phyloP scores from a whole-genome alignment of 2,329 filamentous ascomycete genomes.

The Aspergillus udagawae region DNA sequence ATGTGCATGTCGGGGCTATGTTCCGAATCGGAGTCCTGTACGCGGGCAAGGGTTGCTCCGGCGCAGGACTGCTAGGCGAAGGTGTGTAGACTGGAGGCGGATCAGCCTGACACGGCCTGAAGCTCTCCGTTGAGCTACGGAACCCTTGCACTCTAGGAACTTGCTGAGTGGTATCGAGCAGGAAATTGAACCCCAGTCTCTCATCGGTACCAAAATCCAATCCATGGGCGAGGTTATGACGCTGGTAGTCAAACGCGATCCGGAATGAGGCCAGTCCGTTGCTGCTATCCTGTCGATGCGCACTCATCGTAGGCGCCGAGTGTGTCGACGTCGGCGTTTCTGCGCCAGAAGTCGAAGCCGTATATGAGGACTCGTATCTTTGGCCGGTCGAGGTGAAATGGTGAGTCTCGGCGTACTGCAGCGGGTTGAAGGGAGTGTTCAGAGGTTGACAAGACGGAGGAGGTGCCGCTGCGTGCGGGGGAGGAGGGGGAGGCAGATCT shows the following conservation, averaged over 20 bases:
- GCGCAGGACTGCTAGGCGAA: slow-evolving; percentile 18
- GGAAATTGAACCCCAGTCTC: slow-evolving; percentile 67
- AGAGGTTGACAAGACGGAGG: not conserved
- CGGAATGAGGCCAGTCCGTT: slow-evolving; percentile 30
- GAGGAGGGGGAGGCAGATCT: not conserved
- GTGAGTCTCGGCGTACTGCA: slow-evolving; percentile 26
- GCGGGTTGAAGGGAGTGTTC: slow-evolving; percentile 14
- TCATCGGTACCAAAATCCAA: slow-evolving; percentile 59
- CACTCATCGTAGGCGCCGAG: slow-evolving; percentile 20
- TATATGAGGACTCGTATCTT: slow-evolving; percentile 23
- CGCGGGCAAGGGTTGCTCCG: slow-evolving; percentile 26
- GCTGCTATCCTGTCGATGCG: slow-evolving; percentile 23
- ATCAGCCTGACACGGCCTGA: slow-evolving; percentile 19
- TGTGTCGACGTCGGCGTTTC: slow-evolving; percentile 29
- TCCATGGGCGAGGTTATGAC: slow-evolving; percentile 47
- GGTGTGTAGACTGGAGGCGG: slow-evolving; percentile 21
- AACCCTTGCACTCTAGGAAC: slow-evolving; percentile 51
- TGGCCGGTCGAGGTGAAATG: slow-evolving; percentile 19
- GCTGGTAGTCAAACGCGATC: slow-evolving; percentile 41
- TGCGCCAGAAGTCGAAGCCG: slow-evolving; percentile 25
- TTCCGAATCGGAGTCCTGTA: slow-evolving; percentile 53
- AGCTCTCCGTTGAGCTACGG: slow-evolving; percentile 23
- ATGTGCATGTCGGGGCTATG: slow-evolving; percentile 65
- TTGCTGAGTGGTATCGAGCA: slow-evolving; percentile 60
- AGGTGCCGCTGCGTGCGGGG: not conserved